Conservation (phyloP, 768 basidiomycete genomes). For the Xerocomellus intermedius region DNA sequence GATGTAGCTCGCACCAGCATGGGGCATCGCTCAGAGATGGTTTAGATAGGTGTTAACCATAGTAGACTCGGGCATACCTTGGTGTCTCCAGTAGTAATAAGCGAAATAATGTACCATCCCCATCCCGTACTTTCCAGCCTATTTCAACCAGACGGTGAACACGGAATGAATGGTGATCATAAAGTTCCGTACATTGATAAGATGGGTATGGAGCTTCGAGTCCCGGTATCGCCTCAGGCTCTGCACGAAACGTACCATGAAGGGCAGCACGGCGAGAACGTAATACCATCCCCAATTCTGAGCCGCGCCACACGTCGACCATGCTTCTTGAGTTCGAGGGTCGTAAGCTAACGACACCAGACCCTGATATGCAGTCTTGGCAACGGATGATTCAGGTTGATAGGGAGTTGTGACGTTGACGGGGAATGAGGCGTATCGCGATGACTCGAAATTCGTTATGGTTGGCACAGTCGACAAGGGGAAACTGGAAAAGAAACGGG, state of each 20-base stretch:
- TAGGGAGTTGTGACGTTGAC: background rate
- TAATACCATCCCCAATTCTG: slow-evolving; percentile 62
- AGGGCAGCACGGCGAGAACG: slow-evolving; percentile 59
- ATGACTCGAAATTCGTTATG: background rate
- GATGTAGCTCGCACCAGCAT: slow-evolving; percentile 51
- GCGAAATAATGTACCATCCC: slow-evolving; percentile 64
- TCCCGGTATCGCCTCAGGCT: slow-evolving; percentile 85
- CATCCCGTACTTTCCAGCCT: slow-evolving; percentile 83
- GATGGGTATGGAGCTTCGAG: slow-evolving; percentile 67
- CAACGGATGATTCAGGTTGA: background rate
- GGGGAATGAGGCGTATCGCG: background rate
- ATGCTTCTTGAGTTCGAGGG: slow-evolving; percentile 42
- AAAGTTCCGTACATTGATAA: slow-evolving; percentile 67
- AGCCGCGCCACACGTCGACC: slow-evolving; percentile 38
- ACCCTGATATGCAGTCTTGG: background rate
- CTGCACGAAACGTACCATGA: slow-evolving; percentile 77
- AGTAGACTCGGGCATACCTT: slow-evolving; percentile 38
- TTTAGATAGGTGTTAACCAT: background rate
- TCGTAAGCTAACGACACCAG: slow-evolving; percentile 13
- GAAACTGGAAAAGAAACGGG: slow-evolving; percentile 12
- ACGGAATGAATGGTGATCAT: background rate
- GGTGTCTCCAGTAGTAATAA: slow-evolving; percentile 76
- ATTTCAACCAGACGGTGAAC: background rate
- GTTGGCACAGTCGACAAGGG: background rate
- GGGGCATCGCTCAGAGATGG: slow-evolving; percentile 27